Base-by-base conservation (phyloP, 192 early-diverging fungal genomes). In the Nowakowskiella sp. region DNA sequence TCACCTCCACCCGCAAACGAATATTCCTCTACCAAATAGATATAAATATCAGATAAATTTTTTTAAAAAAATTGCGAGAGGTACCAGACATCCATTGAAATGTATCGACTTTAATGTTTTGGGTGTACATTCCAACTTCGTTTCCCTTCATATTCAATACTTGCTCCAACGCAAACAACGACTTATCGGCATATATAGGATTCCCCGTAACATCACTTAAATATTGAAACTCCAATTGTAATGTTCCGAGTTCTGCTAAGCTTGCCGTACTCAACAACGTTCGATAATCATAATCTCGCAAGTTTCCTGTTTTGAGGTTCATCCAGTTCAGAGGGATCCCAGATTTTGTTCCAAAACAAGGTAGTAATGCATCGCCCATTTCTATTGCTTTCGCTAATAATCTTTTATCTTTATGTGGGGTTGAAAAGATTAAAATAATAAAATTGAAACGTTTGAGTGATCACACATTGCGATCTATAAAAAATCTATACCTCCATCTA, bases 141-240 rank as follows among this genome's bases (percentile, higher is more conserved):
- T 26, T 26, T 6, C 16, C 16, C 10, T 24, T 27, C 44, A 57
- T 59, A 24, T 6, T 8, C 50, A 8, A 6, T 7, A 51, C 8
- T 25, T n/a, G n/a, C n/a, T n/a, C n/a, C n/a, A n/a, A n/a, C n/a
- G n/a, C n/a, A n/a, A n/a, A n/a, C n/a, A n/a, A n/a, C n/a, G n/a
- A n/a, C n/a, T n/a, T 61, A 24, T 73, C 36, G 42, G 84, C 78
- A 57, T 86, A 94, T 1, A 53, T 66, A 13, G 76, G 71, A 47
- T 90, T 69, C 1, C 82, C 83, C 6, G 88, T 89, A 4, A 92
- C 72, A 52, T 87, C 71, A 6, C 84, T 84, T 16, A 94, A 73
- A 36, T 87, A 85, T 60, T 80, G 78, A 56, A 88, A 85, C 67
- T 94, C 91, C 19, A 94, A 66, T 50, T 90, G 85, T 32, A 91